Evolutionary conservation across 106 monocot species (phyloP).

Genomic region (Vanilla planifolia): DNA sequence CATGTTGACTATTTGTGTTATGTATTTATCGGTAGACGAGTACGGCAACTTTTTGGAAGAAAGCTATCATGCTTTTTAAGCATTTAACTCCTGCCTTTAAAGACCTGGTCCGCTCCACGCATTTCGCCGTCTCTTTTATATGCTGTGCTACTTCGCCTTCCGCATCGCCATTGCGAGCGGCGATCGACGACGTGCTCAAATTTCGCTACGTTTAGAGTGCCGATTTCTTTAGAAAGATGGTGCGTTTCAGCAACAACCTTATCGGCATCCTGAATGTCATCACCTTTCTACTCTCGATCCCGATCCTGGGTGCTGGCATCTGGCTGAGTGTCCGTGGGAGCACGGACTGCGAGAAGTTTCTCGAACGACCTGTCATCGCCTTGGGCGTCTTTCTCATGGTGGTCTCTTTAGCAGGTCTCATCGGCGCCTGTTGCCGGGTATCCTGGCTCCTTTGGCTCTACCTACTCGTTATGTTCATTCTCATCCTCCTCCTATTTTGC

Average conservation of each 20-base stretch:
- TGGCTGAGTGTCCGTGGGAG: conserved; percentile 5
- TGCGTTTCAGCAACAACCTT: conserved; percentile 19
- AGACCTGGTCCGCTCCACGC: neutral
- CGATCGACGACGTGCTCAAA: too few species aligned
- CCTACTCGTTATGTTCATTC: conserved; percentile 26
- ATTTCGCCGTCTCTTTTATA: too few species aligned
- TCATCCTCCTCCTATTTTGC: conserved; percentile 37
- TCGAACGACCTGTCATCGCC: conserved; percentile 16
- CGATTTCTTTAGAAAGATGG: neutral
- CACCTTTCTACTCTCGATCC: conserved; percentile 21
- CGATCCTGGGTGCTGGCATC: conserved; percentile 19
- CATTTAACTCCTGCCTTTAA: neutral
- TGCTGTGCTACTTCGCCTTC: too few species aligned
- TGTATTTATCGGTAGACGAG: too few species aligned
- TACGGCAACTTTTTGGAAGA: too few species aligned
- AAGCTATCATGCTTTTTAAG: too few species aligned
- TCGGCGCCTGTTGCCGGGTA: conserved; percentile 23
- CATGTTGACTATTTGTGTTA: too few species aligned
- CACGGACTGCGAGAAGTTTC: conserved; percentile 24
- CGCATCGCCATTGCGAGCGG: neutral
- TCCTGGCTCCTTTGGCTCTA: conserved; percentile 36
- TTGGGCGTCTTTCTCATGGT: conserved; percentile 18
- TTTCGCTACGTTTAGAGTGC: too few species aligned
- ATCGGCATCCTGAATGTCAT: conserved; percentile 23
- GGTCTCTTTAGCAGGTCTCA: conserved; percentile 21